phyloP scores from a whole-genome alignment of 768 basidiomycete genomes.

The Amyloporia xantha region DNA sequence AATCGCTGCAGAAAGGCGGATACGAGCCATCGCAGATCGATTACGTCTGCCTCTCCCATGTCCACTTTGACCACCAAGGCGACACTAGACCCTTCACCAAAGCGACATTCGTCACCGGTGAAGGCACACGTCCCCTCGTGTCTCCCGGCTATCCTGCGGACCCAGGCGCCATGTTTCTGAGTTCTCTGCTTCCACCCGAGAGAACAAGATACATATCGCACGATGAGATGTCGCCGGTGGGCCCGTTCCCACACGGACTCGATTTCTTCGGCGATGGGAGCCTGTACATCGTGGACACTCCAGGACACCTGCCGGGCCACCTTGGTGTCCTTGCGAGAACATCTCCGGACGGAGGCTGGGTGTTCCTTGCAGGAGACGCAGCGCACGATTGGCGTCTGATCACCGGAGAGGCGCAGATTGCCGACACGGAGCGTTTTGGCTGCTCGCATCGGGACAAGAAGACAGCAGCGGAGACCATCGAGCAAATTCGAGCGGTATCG shows the following conservation, averaged over 20 bases:
- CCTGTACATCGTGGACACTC: slow-evolving; percentile 50
- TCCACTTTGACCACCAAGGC: slow-evolving; percentile 50
- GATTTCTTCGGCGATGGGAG: slow-evolving; percentile 56
- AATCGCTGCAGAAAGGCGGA: slow-evolving; percentile 47
- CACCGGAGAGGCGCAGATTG: slow-evolving; percentile 35
- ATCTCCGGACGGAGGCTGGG: slow-evolving; percentile 45
- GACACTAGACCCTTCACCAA: slow-evolving; percentile 39
- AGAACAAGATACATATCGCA: slow-evolving; percentile 20
- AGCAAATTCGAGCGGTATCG: slow-evolving; percentile 28
- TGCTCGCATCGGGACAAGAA: slow-evolving; percentile 42
- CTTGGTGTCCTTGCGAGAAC: slow-evolving; percentile 48
- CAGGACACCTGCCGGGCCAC: slow-evolving; percentile 51
- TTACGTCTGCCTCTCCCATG: slow-evolving; percentile 43
- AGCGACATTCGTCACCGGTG: slow-evolving; percentile 45
- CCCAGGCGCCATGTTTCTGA: slow-evolving; percentile 24
- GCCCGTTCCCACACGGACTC: slow-evolving; percentile 43
- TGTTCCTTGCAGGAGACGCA: slow-evolving; percentile 49
- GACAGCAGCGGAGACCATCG: slow-evolving; percentile 36
- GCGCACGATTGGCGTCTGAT: slow-evolving; percentile 10
- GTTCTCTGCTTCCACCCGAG: slow-evolving; percentile 9
- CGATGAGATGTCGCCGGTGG: slow-evolving; percentile 27
- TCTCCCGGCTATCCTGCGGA: slow-evolving; percentile 36
- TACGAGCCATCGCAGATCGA: slow-evolving; percentile 36
- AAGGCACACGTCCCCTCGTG: slow-evolving; percentile 29
- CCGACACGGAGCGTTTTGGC: slow-evolving; percentile 17